Conservation (phyloP, 306 rosid species). For the Macrotyloma uniflorum region DNA sequence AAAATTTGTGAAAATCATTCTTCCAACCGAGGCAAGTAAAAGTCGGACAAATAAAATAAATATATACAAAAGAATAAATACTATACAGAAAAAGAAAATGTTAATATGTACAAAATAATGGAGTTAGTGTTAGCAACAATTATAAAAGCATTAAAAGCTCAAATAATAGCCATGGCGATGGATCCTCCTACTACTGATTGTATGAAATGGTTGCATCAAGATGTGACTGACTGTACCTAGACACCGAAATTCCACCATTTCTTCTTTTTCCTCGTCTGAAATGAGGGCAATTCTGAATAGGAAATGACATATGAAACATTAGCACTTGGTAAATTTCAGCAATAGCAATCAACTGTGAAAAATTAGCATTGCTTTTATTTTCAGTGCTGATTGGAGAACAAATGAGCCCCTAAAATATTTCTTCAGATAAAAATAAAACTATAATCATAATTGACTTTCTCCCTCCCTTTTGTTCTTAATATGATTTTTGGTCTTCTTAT, state of each 20-base stretch:
- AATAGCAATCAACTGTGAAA: not conserved
- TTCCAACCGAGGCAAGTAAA: not conserved
- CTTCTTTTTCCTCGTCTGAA: slow-evolving; percentile 63
- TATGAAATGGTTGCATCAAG: slow-evolving; percentile 18
- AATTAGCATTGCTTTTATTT: not conserved
- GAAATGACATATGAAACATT: slow-evolving; percentile 30
- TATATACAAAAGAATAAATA: slow-evolving; percentile 38
- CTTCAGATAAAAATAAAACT: not conserved
- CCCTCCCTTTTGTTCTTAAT: not conserved
- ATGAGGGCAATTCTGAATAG: slow-evolving; percentile 55
- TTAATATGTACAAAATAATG: slow-evolving; percentile 36
- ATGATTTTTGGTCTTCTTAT: not conserved
- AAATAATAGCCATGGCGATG: slow-evolving; percentile 8
- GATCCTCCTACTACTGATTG: not conserved
- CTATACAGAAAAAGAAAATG: slow-evolving; percentile 36
- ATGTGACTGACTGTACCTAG: slow-evolving; percentile 29
- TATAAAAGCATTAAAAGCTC: not conserved
- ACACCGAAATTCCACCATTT: slow-evolving; percentile 72
- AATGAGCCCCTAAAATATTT: not conserved
- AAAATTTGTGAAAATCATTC: no score
- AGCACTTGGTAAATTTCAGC: not conserved
- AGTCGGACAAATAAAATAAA: not conserved
- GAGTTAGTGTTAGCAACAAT: not conserved
- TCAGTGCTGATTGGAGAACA: not conserved
- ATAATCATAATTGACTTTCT: not conserved